Evolutionary conservation across 768 basidiomycete genomes (phyloP).

Genomic region (Auriculariales sp.): DNA sequence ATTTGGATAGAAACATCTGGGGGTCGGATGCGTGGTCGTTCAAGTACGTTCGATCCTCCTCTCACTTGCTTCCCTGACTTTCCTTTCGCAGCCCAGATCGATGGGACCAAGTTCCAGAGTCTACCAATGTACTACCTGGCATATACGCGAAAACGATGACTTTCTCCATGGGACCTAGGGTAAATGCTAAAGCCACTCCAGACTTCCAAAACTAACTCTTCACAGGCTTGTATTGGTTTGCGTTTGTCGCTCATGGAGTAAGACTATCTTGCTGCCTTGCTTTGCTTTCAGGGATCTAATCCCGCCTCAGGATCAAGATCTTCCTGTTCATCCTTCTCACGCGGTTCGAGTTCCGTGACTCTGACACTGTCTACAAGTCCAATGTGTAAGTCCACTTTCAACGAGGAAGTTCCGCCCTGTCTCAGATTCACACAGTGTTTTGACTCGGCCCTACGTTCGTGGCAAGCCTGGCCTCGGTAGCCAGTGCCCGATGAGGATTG

Average conservation of each 20-base stretch:
- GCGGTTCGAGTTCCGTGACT: constrained; percentile 30
- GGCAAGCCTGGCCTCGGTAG: constrained; percentile 25
- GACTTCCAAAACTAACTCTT: neutral
- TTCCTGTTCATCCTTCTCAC: constrained; percentile 32
- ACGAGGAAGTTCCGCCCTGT: neutral
- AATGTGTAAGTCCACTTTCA: constrained; percentile 16
- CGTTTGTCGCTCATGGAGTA: constrained; percentile 30
- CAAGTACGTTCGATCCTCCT: constrained; percentile 25
- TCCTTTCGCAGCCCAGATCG: constrained; percentile 31
- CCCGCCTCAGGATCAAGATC: constrained; percentile 27
- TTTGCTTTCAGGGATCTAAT: neutral
- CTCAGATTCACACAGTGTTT: constrained; percentile 12
- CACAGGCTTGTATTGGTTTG: constrained; percentile 30
- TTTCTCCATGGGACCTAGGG: constrained; percentile 10
- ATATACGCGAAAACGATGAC: constrained; percentile 12
- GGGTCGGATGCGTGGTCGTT: constrained; percentile 37
- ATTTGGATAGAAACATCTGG: constrained; percentile 37
- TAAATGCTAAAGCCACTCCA: constrained; percentile 16
- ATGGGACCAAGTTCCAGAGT: constrained; percentile 28
- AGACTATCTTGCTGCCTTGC: neutral
- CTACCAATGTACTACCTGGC: constrained; percentile 28
- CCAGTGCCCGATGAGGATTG: constrained; percentile 25
- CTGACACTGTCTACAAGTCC: constrained; percentile 28
- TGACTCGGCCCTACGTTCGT: constrained; percentile 34
- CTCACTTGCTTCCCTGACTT: constrained; percentile 2